Evolutionary conservation across 371 early-diverging fungal genomes (phyloP).

Genomic region (Rhizopus sp.): DNA sequence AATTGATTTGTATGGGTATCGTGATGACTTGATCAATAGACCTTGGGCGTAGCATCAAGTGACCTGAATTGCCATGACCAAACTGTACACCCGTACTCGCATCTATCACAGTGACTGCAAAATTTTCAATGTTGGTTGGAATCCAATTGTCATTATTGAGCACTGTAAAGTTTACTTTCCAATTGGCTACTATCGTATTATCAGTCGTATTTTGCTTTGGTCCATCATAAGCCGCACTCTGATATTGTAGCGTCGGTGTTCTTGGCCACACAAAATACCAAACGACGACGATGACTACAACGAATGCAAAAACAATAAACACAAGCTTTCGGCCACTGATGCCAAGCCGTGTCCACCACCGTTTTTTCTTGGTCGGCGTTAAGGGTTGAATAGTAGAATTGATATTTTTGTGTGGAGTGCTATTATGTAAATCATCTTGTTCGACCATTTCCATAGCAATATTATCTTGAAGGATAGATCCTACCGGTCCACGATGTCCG

Average conservation of each 20-base stretch:
- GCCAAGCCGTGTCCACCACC: slow-evolving; percentile 24
- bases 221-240: slow-evolving; percentile 18
- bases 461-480: slow-evolving; percentile 43
- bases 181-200: slow-evolving; percentile 18
- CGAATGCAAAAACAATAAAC: slow-evolving; percentile 29
- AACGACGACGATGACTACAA: slow-evolving; percentile 27
- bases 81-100: slow-evolving; percentile 17
- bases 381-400: slow-evolving; percentile 12
- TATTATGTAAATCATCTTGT: slow-evolving; percentile 7
- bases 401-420: slow-evolving; percentile 3
- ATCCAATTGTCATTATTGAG: slow-evolving; percentile 32
- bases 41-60: slow-evolving; percentile 11
- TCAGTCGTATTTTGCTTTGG: slow-evolving; percentile 10
- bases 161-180: slow-evolving; percentile 36
- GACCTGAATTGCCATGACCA: slow-evolving; percentile 20
- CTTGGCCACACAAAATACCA: slow-evolving; percentile 55
- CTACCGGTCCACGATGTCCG: slow-evolving; percentile 25
- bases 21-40: slow-evolving; percentile 9
- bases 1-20: slow-evolving; percentile 18
- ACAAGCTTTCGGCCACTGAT: slow-evolving; percentile 26
- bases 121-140: slow-evolving; percentile 25
- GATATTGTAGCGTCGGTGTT: slow-evolving; percentile 23
- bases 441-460: slow-evolving; percentile 46
- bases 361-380: slow-evolving; percentile 26
- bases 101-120: slow-evolving; percentile 24